These are phyloP conservation scores for Capronia epimyces DNA, from an alignment of 2,329 filamentous ascomycete genomes.

Conservation along the genomic window DNA sequence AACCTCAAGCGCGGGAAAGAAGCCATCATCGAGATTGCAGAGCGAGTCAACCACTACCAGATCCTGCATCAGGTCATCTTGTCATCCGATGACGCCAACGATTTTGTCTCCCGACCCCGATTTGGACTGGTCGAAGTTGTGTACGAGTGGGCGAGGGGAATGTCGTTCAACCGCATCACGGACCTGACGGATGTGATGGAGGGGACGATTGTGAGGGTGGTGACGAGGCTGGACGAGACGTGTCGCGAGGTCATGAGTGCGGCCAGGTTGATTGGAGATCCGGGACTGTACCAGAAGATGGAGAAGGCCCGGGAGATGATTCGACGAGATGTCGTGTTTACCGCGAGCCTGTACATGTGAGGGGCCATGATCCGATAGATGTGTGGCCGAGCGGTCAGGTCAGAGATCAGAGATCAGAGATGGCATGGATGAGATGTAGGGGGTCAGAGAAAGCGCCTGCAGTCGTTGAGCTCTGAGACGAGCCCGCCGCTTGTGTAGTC, in stretches of 20 bases:
- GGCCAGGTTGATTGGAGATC: conserved; percentile 89
- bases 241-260: conserved; percentile 97
- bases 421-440: too few relatives aligned
- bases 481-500: too few relatives aligned
- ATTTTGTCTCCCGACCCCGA: conserved; percentile 78
- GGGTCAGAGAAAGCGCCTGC: too few relatives aligned
- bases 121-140: conserved; percentile 97
- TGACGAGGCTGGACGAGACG: conserved; percentile 89
- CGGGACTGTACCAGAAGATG: conserved; percentile 92
- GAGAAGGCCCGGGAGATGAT: conserved; percentile 95
- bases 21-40: conserved; percentile 81
- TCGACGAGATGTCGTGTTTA: conserved; percentile 88
- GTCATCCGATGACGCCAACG: conserved; percentile 81
- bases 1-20: conserved; percentile 76
- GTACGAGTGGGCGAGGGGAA: conserved; percentile 95
- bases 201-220: conserved; percentile 92
- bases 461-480: too few relatives aligned
- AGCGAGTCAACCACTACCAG: conserved; percentile 88
- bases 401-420: too few relatives aligned
- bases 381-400: too few relatives aligned
- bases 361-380: not conserved
- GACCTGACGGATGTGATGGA: conserved; percentile 93
- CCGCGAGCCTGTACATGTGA: conserved; percentile 81
- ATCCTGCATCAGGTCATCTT: conserved; percentile 88
- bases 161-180: conserved; percentile 98